Conservation (phyloP, 2,329 filamentous ascomycete species). For the Colletotrichum falcatum region DNA sequence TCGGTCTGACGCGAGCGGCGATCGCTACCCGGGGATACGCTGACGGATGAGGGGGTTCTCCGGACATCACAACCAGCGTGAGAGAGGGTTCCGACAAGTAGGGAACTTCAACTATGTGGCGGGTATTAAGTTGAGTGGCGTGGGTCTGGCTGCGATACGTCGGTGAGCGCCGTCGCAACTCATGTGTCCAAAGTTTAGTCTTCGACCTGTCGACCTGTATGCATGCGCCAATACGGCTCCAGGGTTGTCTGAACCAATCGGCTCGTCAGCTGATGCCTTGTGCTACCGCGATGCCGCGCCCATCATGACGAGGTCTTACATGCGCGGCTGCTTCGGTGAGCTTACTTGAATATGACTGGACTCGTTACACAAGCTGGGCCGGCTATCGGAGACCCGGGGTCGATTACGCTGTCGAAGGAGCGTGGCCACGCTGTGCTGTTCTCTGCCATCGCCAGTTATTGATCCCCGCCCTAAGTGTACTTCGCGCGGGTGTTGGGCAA, state of each 20-base stretch:
- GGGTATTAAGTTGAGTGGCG: not conserved
- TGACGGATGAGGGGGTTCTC: not conserved
- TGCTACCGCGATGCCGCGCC: not conserved
- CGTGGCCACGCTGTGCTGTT: not conserved
- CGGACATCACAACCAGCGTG: not conserved
- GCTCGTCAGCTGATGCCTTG: not conserved
- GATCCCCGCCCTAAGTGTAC: not conserved
- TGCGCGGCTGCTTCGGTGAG: slow-evolving; percentile 1
- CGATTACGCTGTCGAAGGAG: not conserved
- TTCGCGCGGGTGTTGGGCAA: too few relatives aligned
- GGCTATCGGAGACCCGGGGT: not conserved
- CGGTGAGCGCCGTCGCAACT: not conserved
- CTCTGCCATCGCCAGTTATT: not conserved
- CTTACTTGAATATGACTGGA: not conserved
- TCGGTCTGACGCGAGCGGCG: slow-evolving; percentile 19
- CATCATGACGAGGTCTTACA: not conserved
- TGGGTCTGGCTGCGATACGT: not conserved
- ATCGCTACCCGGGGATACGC: not conserved
- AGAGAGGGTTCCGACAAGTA: not conserved
- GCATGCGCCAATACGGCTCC: not conserved
- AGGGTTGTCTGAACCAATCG: not conserved
- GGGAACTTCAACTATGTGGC: not conserved
- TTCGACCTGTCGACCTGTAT: too few relatives aligned
- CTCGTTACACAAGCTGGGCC: not conserved
- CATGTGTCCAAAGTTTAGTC: not conserved